Evolutionary conservation across 2,329 filamentous ascomycete genomes (phyloP).

Genomic region (Trichoderma sp.): DNA sequence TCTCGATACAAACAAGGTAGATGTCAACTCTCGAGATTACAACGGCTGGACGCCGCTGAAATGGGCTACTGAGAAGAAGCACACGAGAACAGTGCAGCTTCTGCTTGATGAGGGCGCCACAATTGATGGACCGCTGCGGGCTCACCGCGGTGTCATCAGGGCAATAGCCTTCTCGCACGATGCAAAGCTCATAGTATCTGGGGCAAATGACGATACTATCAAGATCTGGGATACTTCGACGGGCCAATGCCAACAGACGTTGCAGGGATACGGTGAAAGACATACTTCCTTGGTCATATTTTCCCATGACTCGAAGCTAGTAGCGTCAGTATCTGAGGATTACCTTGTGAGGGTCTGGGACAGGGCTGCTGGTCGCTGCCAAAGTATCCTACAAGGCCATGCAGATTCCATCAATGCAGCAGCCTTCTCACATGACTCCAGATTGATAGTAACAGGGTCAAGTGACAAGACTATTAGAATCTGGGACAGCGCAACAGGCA

Average conservation of each 20-base stretch:
- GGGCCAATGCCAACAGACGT: not conserved
- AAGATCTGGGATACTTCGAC: not conserved
- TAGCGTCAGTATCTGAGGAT: too few species aligned
- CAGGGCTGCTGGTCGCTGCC: too few species aligned
- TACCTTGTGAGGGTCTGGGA: too few species aligned
- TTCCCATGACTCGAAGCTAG: too few species aligned
- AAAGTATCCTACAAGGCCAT: too few species aligned
- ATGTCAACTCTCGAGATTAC: not conserved
- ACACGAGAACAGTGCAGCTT: accelerated
- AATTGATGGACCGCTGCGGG: not conserved
- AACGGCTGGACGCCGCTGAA: not conserved
- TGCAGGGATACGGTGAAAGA: not conserved
- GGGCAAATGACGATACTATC: not conserved
- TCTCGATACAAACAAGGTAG: not conserved
- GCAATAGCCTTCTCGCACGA: not conserved
- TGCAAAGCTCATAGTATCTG: not conserved
- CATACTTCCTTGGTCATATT: too few species aligned
- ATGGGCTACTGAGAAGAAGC: not conserved
- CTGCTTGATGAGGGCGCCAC: not conserved
- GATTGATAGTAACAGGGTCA: not conserved
- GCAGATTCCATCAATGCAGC: too few species aligned
- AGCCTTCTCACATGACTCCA: not conserved
- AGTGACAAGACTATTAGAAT: accelerated
- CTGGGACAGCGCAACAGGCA: not conserved
- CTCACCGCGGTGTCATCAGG: too few species aligned